Evolutionary conservation across 805 yeast genomes (phyloP).

Genomic region (Zygoascus biomembranicola): DNA sequence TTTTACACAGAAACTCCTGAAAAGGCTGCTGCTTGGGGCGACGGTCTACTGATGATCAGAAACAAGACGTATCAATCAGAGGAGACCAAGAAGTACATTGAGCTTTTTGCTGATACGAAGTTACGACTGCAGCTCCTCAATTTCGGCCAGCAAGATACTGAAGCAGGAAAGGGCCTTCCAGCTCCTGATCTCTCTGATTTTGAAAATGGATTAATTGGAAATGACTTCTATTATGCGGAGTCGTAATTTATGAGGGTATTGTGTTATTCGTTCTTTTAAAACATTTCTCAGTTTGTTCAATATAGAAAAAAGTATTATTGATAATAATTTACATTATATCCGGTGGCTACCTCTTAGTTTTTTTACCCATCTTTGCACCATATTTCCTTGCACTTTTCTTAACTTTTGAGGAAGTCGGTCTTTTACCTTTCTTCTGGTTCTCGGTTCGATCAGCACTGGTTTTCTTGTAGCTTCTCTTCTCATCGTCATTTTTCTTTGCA

Average conservation of each 20-base stretch:
- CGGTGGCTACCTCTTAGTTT: slow-evolving; percentile 1
- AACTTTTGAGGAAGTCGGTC: slow-evolving; percentile 18
- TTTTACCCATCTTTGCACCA: slow-evolving; percentile 15
- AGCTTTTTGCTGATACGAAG: slow-evolving; percentile 38
- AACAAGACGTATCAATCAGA: slow-evolving; percentile 33
- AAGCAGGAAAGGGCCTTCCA: not conserved
- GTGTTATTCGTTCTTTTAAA: too few relatives aligned
- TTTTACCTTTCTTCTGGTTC: slow-evolving; percentile 31
- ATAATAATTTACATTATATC: not conserved
- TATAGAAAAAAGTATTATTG: not conserved
- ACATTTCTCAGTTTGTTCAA: not conserved
- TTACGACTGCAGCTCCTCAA: slow-evolving; percentile 42
- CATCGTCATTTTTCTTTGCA: slow-evolving; percentile 57
- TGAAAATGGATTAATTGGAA: slow-evolving; percentile 5
- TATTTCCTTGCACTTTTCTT: slow-evolving; percentile 21
- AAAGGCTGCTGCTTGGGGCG: slow-evolving; percentile 65
- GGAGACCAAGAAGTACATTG: slow-evolving; percentile 39
- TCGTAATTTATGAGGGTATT: not conserved
- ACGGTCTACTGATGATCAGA: slow-evolving; percentile 55
- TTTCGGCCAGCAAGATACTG: slow-evolving; percentile 26
- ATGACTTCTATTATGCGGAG: slow-evolving; percentile 14
- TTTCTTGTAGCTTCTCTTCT: slow-evolving; percentile 67
- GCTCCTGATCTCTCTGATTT: slow-evolving; percentile 3
- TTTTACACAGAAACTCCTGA: slow-evolving; percentile 67
- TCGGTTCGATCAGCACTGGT: slow-evolving; percentile 61